Evolutionary conservation across 2,329 filamentous ascomycete species (phyloP), one percentile per base, ranked within the genome.

Genomic region (Exophiala phaeomuriformis): DNA sequence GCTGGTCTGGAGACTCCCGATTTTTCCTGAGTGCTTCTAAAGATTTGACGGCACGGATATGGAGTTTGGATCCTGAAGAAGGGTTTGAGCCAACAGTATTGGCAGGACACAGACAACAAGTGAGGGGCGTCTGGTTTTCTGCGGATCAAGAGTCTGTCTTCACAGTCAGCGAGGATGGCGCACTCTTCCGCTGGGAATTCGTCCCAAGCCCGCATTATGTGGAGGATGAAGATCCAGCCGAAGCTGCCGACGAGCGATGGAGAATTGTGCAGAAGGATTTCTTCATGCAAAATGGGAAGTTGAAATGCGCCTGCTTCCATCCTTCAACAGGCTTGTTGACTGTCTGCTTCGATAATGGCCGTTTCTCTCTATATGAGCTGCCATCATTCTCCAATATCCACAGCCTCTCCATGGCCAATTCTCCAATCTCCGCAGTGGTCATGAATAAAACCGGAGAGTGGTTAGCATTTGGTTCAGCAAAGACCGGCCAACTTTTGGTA

Each of bases 41-140:
- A 68, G 93, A 98, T 66, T 72, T 97, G 69, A 97, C 90, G 0
- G 86, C 88, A 37, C 82, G 90, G 67, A 88, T 98, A 82, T 98
- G 91, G 91, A 97, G 90, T 68, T 74, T 96, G 61, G 80, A 94
- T 62, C 79, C 84, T 1, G 89, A 95, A 65, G 87, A 91, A 56
- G 88, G 86, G 1, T 97, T 97, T 70, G 82, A 83, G 47, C 90
- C 91, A 0, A 98, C 93, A 1, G 88, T 90, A 10, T 74, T 98
- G 57, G 85, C 89, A 2, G 93, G 93, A 1, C 94, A 98, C 71
- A 84, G 90, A 67, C 90, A 96, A 69, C 85, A 81, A 10, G 87
- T 98, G 2, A 79, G 94, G 51, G 88, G 86, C n/a, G 90, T 90
- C n/a, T 98, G 90, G 83, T 98, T 98, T 67, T 94, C 90, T 0